phyloP scores from a whole-genome alignment of 495 filamentous ascomycete species.

The Talaromyces borbonicus region DNA sequence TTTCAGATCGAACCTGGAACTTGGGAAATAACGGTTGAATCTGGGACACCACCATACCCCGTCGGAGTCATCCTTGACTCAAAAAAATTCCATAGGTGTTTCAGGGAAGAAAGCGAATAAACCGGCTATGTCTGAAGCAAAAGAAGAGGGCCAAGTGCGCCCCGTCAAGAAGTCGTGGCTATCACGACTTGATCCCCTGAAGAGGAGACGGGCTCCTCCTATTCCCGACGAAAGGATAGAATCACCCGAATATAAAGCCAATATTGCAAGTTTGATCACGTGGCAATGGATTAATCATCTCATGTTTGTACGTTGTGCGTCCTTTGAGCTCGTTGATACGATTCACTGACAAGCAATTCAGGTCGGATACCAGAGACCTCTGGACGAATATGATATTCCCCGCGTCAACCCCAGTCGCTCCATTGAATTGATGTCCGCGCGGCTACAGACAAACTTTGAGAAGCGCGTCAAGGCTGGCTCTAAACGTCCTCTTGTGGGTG shows the following conservation, averaged over 20 bases:
- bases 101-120: too few species aligned
- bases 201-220: conserved; percentile 37
- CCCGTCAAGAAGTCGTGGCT: conserved; percentile 18
- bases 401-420: conserved; percentile 68
- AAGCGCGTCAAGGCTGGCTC: conserved; percentile 53
- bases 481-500: conserved; percentile 65
- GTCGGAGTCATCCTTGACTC: too few species aligned
- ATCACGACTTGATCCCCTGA: conserved; percentile 45
- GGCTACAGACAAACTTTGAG: conserved; percentile 56
- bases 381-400: conserved; percentile 82
- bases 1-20: too few species aligned
- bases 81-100: too few species aligned
- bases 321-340: too few species aligned
- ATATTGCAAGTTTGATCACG: conserved; percentile 41
- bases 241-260: conserved; percentile 43
- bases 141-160: conserved; percentile 3
- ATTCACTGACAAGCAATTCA: not conserved
- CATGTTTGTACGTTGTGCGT: conserved; percentile 27
- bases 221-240: conserved; percentile 40
- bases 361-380: conserved; percentile 68
- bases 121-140: conserved; percentile 6
- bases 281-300: conserved; percentile 57
- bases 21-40: too few species aligned
- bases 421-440: conserved; percentile 53
- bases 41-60: too few species aligned